A percentile compares a stretch with the other conserved stretches of the same genome.
Conservation (phyloP, 306 rosid species). For the Aeschynomene evenia region DNA sequence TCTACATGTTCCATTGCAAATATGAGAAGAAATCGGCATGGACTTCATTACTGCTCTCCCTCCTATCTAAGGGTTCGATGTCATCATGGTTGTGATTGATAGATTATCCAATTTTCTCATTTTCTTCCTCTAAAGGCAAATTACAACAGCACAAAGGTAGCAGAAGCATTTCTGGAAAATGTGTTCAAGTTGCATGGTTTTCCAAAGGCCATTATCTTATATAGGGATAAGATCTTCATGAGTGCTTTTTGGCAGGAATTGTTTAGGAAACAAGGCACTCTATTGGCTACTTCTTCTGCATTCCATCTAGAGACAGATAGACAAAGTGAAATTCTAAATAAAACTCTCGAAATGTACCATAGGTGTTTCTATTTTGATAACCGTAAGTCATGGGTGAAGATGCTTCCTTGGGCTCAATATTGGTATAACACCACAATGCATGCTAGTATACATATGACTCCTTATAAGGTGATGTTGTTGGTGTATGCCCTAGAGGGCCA, state of each 20-base stretch:
- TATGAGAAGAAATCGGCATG: not conserved
- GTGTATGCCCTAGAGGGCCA: too few species aligned
- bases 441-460: not conserved
- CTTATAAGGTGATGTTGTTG: too few species aligned
- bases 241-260: not conserved
- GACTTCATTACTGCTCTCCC: not conserved
- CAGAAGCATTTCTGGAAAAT: not conserved
- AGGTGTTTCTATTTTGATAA: not conserved
- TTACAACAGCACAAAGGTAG: not conserved
- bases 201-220: not conserved
- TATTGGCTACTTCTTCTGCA: not conserved
- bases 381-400: accelerated
- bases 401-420: not conserved
- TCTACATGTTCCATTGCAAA: not conserved
- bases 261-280: not conserved
- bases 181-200: not conserved
- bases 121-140: not conserved
- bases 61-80: not conserved
- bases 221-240: not conserved
- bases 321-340: not conserved
- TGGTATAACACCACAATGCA: not conserved
- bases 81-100: not conserved
- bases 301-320: not conserved
- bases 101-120: not conserved
- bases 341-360: not conserved